These are phyloP conservation scores for Fusarium ambrosium DNA, from an alignment of 2,329 filamentous ascomycete genomes.

Conservation along the genomic window DNA sequence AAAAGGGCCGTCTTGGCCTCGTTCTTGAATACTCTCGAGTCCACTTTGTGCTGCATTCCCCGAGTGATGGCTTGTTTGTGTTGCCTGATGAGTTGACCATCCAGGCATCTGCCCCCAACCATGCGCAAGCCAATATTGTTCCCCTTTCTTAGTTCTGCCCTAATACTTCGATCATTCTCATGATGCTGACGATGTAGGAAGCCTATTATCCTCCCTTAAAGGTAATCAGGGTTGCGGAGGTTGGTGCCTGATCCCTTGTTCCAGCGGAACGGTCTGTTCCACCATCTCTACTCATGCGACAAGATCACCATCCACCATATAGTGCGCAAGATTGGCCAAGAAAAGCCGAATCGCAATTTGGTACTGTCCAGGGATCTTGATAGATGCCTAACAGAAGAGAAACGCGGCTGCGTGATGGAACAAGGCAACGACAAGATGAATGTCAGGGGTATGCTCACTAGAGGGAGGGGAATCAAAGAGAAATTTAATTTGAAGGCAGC, in stretches of 20 bases:
- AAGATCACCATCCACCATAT: background rate
- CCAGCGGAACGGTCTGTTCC: background rate
- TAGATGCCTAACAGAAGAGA: background rate
- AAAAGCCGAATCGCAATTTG: background rate
- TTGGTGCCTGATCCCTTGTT: background rate
- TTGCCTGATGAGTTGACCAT: background rate
- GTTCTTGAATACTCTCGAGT: background rate
- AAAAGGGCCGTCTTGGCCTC: background rate
- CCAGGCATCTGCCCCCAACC: background rate
- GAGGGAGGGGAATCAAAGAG: background rate
- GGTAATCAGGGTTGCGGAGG: background rate
- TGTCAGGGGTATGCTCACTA: background rate
- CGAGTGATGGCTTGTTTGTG: background rate
- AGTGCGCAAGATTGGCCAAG: background rate
- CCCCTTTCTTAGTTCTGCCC: background rate
- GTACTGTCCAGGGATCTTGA: background rate
- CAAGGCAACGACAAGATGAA: background rate
- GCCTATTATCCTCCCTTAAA: background rate
- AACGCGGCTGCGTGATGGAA: background rate
- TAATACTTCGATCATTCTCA: background rate
- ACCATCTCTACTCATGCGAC: background rate
- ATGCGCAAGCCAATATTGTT: background rate
- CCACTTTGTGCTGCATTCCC: background rate
- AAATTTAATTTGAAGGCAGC: background rate
- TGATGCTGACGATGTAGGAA: background rate